phyloP scores from a whole-genome alignment of 306 rosid genomes.

The Cucumis cinereus region DNA sequence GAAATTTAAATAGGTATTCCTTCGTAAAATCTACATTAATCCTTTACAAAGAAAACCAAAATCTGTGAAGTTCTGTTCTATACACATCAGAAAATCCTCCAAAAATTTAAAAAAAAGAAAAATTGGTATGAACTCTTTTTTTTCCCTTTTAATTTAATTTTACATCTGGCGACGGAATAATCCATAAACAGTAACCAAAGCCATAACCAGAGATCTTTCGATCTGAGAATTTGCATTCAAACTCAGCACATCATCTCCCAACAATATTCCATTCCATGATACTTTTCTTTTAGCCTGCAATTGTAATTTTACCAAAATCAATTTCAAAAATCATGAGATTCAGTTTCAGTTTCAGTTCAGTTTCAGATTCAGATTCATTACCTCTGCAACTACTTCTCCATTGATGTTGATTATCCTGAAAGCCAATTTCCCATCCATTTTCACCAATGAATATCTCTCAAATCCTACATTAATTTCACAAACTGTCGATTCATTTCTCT shows the following conservation, averaged over 20 bases:
- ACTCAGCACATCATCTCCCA: constrained; percentile 59
- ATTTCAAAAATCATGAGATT: neutral
- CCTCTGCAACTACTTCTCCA: constrained; percentile 65
- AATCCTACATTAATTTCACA: constrained; percentile 47
- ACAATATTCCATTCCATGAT: constrained; percentile 30
- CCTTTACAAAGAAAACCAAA: neutral
- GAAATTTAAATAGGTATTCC: neutral
- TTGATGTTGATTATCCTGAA: constrained; percentile 35
- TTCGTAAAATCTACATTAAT: neutral
- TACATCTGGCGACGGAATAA: constrained; percentile 46
- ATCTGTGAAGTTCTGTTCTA: neutral
- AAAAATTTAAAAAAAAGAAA: neutral
- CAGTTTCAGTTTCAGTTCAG: too few species aligned
- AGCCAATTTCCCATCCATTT: constrained; percentile 24
- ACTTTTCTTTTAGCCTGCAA: constrained; percentile 61
- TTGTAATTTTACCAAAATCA: too few species aligned
- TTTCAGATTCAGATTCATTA: neutral
- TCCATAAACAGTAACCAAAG: constrained; percentile 50
- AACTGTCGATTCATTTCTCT: constrained; percentile 25
- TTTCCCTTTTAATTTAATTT: neutral
- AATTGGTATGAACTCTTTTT: neutral
- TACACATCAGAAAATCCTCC: neutral
- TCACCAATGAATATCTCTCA: constrained; percentile 33
- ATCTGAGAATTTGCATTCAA: constrained; percentile 32
- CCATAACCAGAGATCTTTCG: constrained; percentile 58